Conservation (phyloP, 2,329 filamentous ascomycete species). For the Colletotrichum eleusines region DNA sequence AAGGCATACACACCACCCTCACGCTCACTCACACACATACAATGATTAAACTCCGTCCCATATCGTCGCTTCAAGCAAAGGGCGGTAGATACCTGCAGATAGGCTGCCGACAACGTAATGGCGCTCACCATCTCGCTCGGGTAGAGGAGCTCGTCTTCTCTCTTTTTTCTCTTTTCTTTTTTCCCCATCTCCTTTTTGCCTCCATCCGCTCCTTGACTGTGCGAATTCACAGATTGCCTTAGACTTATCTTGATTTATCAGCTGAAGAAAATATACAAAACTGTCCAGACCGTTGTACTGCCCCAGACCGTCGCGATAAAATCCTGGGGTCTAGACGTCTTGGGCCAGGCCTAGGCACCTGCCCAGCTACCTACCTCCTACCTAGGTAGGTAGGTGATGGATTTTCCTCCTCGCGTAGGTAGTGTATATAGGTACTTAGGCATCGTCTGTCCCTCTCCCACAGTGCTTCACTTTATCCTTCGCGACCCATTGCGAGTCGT, state of each 20-base stretch:
- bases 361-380: too few relatives aligned
- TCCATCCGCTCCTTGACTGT: not conserved
- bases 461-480: not conserved
- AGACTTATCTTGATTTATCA: constrained; percentile 35
- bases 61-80: constrained; percentile 18
- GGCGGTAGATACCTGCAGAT: constrained; percentile 16
- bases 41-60: constrained; percentile 29
- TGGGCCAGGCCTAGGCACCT: not conserved
- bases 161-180: not conserved
- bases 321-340: not conserved
- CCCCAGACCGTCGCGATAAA: constrained; percentile 5
- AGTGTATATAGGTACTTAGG: too few relatives aligned
- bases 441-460: too few relatives aligned
- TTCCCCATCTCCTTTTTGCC: not conserved
- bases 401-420: too few relatives aligned
- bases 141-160: too few relatives aligned
- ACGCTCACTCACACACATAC: not conserved
- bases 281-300: constrained; percentile 2
- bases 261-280: constrained; percentile 23
- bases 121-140: constrained; percentile 10
- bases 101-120: constrained; percentile 12
- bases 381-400: too few relatives aligned
- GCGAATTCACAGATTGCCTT: constrained; percentile 7
- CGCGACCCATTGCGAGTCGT: not conserved
- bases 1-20: not conserved